Percentiles rank a stretch among this genome's conserved stretches.
These are phyloP conservation scores for Aspergillus hancockii DNA, from an alignment of 495 filamentous ascomycete genomes.

Conservation along the genomic window DNA sequence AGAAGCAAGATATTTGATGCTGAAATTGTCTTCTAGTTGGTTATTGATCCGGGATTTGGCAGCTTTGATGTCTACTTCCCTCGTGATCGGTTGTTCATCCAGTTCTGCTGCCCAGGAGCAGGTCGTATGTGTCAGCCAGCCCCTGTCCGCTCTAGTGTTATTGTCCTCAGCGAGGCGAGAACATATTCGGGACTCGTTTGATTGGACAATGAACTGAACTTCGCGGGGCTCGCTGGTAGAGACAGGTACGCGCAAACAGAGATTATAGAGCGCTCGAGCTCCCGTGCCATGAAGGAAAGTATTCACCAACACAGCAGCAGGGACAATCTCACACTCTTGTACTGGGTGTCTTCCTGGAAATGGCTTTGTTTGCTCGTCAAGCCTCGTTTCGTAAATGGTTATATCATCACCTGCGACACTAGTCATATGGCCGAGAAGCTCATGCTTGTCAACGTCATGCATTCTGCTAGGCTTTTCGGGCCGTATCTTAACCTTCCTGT, in stretches of 20 bases:
- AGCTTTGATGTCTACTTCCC: constrained; percentile 21
- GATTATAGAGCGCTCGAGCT: constrained; percentile 17
- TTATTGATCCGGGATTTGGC: constrained; percentile 19
- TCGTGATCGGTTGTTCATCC: constrained; percentile 1
- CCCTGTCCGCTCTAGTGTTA: constrained; percentile 17
- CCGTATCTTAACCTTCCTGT: constrained; percentile 45
- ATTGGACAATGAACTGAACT: constrained; percentile 34
- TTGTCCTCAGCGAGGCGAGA: constrained; percentile 28
- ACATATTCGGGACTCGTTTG: constrained; percentile 24
- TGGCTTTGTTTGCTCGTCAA: constrained; percentile 34
- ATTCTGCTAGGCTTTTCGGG: background rate
- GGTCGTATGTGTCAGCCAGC: constrained; percentile 45
- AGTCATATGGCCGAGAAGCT: constrained; percentile 31
- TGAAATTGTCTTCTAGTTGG: constrained; percentile 28
- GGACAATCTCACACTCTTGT: constrained; percentile 42
- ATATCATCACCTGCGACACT: constrained; percentile 27
- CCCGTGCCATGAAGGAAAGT: constrained; percentile 36
- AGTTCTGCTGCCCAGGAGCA: constrained; percentile 7
- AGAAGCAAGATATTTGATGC: constrained; percentile 39
- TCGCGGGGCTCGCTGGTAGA: constrained; percentile 34
- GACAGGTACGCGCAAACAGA: constrained; percentile 33
- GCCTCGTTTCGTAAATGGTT: constrained; percentile 25
- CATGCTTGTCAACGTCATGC: constrained; percentile 37
- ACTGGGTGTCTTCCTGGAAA: constrained; percentile 36
- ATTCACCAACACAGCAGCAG: constrained; percentile 40